Base-by-base conservation (phyloP, 106 monocot species). In the Dioscorea dumetorum region DNA sequence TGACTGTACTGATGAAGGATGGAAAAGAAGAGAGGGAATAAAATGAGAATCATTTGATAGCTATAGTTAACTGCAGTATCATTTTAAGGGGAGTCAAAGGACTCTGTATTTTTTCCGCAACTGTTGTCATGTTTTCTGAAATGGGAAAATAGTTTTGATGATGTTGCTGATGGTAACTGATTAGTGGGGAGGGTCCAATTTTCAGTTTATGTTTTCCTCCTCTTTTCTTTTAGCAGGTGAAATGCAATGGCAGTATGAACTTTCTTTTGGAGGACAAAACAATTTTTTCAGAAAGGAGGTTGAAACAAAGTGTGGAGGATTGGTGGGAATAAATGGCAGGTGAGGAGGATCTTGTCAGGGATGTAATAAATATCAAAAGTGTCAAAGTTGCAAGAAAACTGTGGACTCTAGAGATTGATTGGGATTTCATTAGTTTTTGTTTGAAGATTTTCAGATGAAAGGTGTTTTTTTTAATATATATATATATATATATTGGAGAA, bases 11-110 rank as follows among this genome's bases (percentile, higher is more conserved):
- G 58, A n/a, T n/a, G n/a, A 64, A 13, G 50, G 52, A 61, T 34
- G 49, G 61, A 52, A 23, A 60, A 48, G 52, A 52, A 53, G 33
- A 54, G 41, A 67, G 18, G 66, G 3, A 71, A 8, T 20, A 33
- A 2, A 19, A 17, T 18, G 59, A 28, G 74, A 70, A 72, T 80
- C 87, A 81, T 68, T 60, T 83, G 87, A 88, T 81, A 78, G 87
- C 74, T 72, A 88, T 73, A 24, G 77, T 33, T 84, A 88, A 88
- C 87, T 84, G 87, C 70, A 80, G 72, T 73, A 83, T 74, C 66
- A 24, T 57, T 73, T 61, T 32, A 35, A 15, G 21, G 50, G 51
- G 13, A 61, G n/a, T 15, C 66, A 62, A 24, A 0, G 20, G 19
- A 22, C 62, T 21, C 4, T 22, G 22, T 22, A 28, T 28, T 28